Base-by-base conservation (phyloP, 139 green algal genomes). In the Volvox africanus region DNA sequence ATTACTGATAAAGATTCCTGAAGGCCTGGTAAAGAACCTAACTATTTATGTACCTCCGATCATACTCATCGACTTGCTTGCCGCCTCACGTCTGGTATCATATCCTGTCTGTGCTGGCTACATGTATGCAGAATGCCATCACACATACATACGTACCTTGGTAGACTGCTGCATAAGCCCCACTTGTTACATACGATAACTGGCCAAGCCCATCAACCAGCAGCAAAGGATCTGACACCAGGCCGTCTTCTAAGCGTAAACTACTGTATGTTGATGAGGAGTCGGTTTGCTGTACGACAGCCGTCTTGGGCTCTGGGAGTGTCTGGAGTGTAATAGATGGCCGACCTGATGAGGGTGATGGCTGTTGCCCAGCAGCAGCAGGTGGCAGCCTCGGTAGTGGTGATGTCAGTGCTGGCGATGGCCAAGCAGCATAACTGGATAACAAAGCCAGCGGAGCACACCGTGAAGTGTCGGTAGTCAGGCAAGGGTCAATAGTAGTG, bases 121-220 rank as follows among this genome's bases (percentile, higher is more conserved):
- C 44, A 55, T 55, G n/a, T n/a, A n/a, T n/a, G 44, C 44, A 14
- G 44, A 55, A 55, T 14, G 5, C 44, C 44, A 55, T 55, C 65
- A 28, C 65, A 30, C 65, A 12, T 69, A 17, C 68, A 16, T 19
- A 9, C 83, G 11, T 71, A 89, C 85, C 85, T 75, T 55, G 19
- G 71, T 84, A 90, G 37, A 90, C 86, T 0, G 86, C 86, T 1
- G 86, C 86, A 18, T 75, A 90, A 3, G 86, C 86, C 20, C 86
- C 86, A 55, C 86, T 90, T 5, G 86, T 90, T 11, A 90, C 21
- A 75, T 90, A 90, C 1, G 50, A 28, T 32, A 90, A 75, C 6
- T 5, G 71, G 0, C 73, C 71, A 50, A 90, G 50, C 0, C 86
- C 86, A 55, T 90, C 86, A 22, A 90, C 12, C 30, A 90, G 50